Evolutionary conservation across 1,284 basidiomycete species (phyloP), one percentile per base, ranked within the genome.

Genomic region (Cryptococcus maquisensis): DNA sequence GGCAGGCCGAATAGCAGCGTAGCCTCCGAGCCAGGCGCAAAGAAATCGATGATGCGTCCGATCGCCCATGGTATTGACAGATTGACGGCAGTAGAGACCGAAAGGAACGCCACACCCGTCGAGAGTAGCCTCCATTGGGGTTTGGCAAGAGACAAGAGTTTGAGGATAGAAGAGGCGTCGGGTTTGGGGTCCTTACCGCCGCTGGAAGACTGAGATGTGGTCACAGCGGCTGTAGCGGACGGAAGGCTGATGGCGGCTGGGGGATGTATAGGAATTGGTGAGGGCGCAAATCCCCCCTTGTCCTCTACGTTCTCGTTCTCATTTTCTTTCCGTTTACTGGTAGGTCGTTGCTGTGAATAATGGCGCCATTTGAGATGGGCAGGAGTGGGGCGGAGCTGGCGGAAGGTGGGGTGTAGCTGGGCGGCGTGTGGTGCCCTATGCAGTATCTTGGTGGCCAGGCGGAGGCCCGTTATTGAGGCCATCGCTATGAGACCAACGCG

Each of bases 31-130:
- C 71, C 73, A 24, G 73, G 73, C 1, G 71, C 66, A 49, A 75
- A 75, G 59, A 66, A 72, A 58, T 75, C 73, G 55, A 75, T 75
- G 45, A 75, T 75, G 26, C 71, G 61, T 46, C 73, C 73, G 49
- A 73, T 73, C 8, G 67, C 64, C 64, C 67, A 73, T 16, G 73
- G 73, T 9, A 73, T 68, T 4, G 65, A 62, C 10, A 73, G 61
- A 26, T 68, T 69, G 41, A 72, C 69, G 50, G 63, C 70, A 4
- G 73, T 75, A 2, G 69, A 71, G 21, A 75, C 51, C 18, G 62
- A 59, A 8, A 75, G 61, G 55, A 64, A 71, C 13, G 55, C 42
- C 2, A 72, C 63, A 40, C 73, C 73, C 36, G 66, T 51, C 0
- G 66, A 64, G 10, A 75, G 54, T 6, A 75, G 60, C 16, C 49